These are phyloP conservation scores for Silene coronaria DNA, from an alignment of 179 eudicot genomes.

Conservation along the genomic window DNA sequence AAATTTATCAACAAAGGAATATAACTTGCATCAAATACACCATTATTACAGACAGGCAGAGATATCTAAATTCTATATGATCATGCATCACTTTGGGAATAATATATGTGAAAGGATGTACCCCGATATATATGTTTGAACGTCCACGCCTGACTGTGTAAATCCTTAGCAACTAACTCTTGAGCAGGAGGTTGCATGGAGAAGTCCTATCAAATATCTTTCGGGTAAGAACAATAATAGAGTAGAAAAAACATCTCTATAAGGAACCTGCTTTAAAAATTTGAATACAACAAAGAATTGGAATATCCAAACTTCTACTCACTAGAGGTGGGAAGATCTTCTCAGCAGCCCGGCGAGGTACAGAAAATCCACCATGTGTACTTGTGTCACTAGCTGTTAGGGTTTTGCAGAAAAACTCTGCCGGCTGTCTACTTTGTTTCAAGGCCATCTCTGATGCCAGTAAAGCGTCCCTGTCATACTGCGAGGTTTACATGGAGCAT, in stretches of 20 bases:
- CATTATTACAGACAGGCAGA: neutral
- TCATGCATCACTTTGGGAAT: neutral
- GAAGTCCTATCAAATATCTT: conserved; percentile 59
- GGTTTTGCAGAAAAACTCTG: conserved; percentile 97
- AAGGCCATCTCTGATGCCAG: conserved; percentile 86
- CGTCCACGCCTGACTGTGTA: conserved; percentile 96
- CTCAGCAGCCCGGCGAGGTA: conserved; percentile 97
- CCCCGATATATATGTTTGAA: conserved; percentile 96
- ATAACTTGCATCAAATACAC: neutral
- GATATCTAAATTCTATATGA: neutral
- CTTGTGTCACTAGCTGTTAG: conserved; percentile 99
- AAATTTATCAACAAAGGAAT: too few species aligned
- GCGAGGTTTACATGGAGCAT: conserved; percentile 22
- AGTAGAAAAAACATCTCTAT: neutral
- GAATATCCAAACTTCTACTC: conserved; percentile 18
- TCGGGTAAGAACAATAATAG: conserved; percentile 33
- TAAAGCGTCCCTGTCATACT: conserved; percentile 94
- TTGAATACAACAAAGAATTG: neutral
- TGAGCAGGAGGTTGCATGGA: conserved; percentile 98
- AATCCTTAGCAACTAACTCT: conserved; percentile 86
- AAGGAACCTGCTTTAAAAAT: neutral
- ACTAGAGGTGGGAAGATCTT: conserved; percentile 96
- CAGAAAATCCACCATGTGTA: conserved; percentile 97
- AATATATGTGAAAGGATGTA: conserved; percentile 5
- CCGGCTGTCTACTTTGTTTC: conserved; percentile 81